Base-by-base conservation (phyloP, 2,329 filamentous ascomycete genomes). In the Calonectria pauciramosa region DNA sequence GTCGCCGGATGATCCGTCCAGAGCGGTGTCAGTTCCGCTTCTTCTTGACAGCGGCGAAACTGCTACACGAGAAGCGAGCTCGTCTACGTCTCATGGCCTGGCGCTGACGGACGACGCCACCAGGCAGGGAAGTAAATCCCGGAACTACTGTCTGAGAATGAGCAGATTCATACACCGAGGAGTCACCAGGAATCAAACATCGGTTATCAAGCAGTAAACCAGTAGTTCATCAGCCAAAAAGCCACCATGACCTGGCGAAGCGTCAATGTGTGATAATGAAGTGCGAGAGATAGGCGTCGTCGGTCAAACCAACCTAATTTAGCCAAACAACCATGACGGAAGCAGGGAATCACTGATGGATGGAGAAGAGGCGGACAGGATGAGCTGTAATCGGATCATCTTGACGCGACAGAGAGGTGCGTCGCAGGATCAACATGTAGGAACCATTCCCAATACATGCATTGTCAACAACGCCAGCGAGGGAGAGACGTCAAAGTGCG, bases 111-210 rank as follows among this genome's bases (percentile, higher is more conserved):
- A 68, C 76, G 64, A 76, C 76, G 47, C 71, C 76, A 76, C 70
- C 23, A 38, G 60, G 65, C 66, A 44, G 47, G 54, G 65, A 60
- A 51, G 56, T 44, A 70, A 70, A 71, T 64, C 65, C 36, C 36
- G 74, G 60, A 54, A 41, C 47, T 14, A 34, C 44, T 70, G 30
- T n/a, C 34, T 28, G 34, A 26, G 38, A n/a, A 64, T 26, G 20
- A 34, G 28, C 52, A 52, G 59, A 56, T 71, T 65, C 41, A 70
- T 70, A 36, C 49, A 59, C 26, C 44, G 54, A 54, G 68, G 14
- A 51, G n/a, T 26, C 11, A 23, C 51, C 68, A 52, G 76, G 79
- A 69, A 80, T 78, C 74, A 75, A 63, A 56, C 66, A 72, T 66
- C 30, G 51, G 51, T 66, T 36, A 52, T 63, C 34, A 44, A 64